Percentiles rank a stretch among this genome's conserved stretches.
Evolutionary conservation across 2,329 filamentous ascomycete genomes (phyloP).

Genomic region (Juglanconis sp.): DNA sequence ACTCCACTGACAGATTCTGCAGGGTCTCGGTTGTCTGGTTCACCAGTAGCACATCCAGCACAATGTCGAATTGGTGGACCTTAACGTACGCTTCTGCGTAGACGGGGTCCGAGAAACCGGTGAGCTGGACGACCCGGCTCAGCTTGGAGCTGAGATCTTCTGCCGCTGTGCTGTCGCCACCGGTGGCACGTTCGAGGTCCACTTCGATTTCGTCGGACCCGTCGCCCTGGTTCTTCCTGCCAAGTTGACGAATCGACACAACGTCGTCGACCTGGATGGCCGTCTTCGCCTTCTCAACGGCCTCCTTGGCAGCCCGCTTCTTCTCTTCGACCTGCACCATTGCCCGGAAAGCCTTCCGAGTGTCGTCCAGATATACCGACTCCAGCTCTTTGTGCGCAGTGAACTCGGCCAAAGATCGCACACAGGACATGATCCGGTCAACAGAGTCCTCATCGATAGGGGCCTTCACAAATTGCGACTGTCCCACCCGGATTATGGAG

Average conservation of each 20-base stretch:
- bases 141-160: slow-evolving; percentile 93
- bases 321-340: slow-evolving; percentile 98
- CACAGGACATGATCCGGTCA: slow-evolving; percentile 98
- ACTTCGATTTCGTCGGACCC: slow-evolving; percentile 81
- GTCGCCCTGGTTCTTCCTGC: slow-evolving; percentile 83
- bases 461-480: slow-evolving; percentile 97
- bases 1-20: slow-evolving; percentile 95
- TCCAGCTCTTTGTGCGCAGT: slow-evolving; percentile 86
- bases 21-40: slow-evolving; percentile 97
- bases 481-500: slow-evolving; percentile 93
- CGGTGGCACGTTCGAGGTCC: slow-evolving; percentile 90
- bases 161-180: slow-evolving; percentile 71
- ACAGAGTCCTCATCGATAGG: slow-evolving; percentile 97
- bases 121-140: slow-evolving; percentile 92
- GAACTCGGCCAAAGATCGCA: slow-evolving; percentile 88
- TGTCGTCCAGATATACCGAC: slow-evolving; percentile 90
- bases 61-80: slow-evolving; percentile 97
- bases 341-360: slow-evolving; percentile 88
- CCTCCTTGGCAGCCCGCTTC: slow-evolving; percentile 94
- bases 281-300: slow-evolving; percentile 85
- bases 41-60: slow-evolving; percentile 91
- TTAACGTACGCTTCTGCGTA: slow-evolving; percentile 99
- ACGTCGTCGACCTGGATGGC: slow-evolving; percentile 96
- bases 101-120: slow-evolving; percentile 95
- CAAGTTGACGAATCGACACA: slow-evolving; percentile 85